These are phyloP conservation scores for Alternaria triticina DNA, from an alignment of 2,329 filamentous ascomycete species.

Conservation along the genomic window DNA sequence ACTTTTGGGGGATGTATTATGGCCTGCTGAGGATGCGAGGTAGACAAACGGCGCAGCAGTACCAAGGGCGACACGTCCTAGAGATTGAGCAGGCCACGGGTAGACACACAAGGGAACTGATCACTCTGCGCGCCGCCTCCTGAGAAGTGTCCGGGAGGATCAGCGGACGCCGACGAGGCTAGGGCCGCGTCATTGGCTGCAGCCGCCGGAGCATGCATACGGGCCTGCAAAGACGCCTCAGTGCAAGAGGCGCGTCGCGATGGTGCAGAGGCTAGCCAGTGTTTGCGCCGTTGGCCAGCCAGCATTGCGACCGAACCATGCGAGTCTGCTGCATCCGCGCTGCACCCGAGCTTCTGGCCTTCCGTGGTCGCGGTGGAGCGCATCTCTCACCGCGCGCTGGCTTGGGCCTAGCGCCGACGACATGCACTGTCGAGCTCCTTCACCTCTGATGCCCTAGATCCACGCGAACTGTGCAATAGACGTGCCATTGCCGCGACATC, in stretches of 20 bases:
- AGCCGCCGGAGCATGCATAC: conserved; percentile 10
- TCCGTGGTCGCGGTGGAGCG: neutral
- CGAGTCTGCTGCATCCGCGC: neutral
- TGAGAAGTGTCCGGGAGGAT: conserved; percentile 18
- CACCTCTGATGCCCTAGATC: neutral
- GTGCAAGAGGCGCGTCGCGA: neutral
- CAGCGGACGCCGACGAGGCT: conserved; percentile 12
- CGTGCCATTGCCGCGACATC: neutral
- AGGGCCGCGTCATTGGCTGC: conserved; percentile 18
- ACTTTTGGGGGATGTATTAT: conserved; percentile 1
- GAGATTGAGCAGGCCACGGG: conserved; percentile 1
- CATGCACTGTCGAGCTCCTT: neutral
- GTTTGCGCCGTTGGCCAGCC: neutral
- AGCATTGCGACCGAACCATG: neutral
- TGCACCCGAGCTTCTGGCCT: neutral
- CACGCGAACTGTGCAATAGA: neutral
- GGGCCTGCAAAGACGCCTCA: neutral
- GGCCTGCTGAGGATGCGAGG: conserved; percentile 5
- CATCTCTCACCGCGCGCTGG: conserved; percentile 22
- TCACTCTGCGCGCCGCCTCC: conserved; percentile 16
- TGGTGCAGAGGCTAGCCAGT: neutral
- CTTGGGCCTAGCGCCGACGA: conserved; percentile 17
- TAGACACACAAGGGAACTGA: conserved; percentile 6
- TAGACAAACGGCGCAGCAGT: conserved; percentile 5
- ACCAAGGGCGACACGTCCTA: conserved; percentile 3